These are phyloP conservation scores for Cystobasidiaceae sp. DNA, from an alignment of 1,284 basidiomycete genomes.

Conservation along the genomic window DNA sequence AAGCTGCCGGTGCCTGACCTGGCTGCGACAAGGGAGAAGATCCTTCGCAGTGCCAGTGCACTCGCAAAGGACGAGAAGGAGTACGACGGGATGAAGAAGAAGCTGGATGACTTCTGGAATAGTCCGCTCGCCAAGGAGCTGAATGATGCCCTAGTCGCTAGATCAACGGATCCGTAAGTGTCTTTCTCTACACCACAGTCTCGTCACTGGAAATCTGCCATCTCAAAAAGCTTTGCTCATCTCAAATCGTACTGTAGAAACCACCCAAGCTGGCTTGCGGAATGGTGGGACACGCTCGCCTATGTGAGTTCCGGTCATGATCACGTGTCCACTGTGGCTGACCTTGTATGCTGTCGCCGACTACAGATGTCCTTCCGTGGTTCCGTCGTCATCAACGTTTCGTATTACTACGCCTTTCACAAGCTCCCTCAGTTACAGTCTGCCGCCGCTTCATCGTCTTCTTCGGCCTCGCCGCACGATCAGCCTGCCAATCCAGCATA, in stretches of 20 bases:
- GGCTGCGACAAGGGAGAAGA: slow-evolving; percentile 33
- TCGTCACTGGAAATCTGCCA: too few relatives aligned
- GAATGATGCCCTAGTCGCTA: slow-evolving; percentile 34
- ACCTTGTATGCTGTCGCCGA: not conserved
- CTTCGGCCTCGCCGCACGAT: not conserved
- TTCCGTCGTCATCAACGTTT: slow-evolving; percentile 41
- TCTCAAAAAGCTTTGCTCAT: not conserved
- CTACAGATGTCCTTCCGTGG: slow-evolving; percentile 40
- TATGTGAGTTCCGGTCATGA: slow-evolving; percentile 20
- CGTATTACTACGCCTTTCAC: slow-evolving; percentile 38
- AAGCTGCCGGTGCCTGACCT: slow-evolving; percentile 37
- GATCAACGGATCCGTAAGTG: slow-evolving; percentile 33
- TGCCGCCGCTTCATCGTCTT: not conserved
- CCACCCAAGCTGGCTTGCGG: slow-evolving; percentile 39
- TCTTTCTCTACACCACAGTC: too few relatives aligned
- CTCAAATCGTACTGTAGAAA: not conserved
- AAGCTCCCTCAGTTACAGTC: slow-evolving; percentile 37
- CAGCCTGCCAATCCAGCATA: slow-evolving; percentile 52
- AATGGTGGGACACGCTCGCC: slow-evolving; percentile 41
- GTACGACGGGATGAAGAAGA: slow-evolving; percentile 21
- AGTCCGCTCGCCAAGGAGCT: slow-evolving; percentile 31
- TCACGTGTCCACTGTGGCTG: not conserved
- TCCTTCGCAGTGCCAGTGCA: slow-evolving; percentile 28
- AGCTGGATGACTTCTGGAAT: slow-evolving; percentile 34
- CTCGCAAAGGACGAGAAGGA: slow-evolving; percentile 31